Conservation (phyloP, 306 rosid species). For the Inga leiocalycina region DNA sequence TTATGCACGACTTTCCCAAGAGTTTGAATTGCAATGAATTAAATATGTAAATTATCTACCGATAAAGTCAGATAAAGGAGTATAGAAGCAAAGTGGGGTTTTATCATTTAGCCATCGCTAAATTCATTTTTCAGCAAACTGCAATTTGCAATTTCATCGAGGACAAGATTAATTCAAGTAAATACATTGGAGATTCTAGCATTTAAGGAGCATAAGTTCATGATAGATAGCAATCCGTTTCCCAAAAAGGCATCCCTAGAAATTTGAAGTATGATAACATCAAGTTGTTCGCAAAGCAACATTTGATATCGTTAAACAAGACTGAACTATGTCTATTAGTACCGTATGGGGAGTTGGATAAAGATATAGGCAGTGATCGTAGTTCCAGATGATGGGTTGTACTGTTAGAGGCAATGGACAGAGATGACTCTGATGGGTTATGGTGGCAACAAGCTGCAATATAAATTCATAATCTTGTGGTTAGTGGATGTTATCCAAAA, state of each 20-base stretch:
- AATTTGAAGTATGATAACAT: constrained; percentile 3
- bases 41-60: neutral
- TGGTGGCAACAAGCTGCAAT: constrained; percentile 95
- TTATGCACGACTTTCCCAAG: neutral
- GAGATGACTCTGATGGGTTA: constrained; percentile 96
- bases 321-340: constrained; percentile 13
- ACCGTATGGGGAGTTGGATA: constrained; percentile 97
- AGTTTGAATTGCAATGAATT: neutral
- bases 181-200: neutral
- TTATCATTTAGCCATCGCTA: neutral
- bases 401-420: constrained; percentile 82
- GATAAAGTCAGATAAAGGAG: neutral
- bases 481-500: constrained; percentile 22
- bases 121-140: neutral
- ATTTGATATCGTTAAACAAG: neutral
- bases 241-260: neutral
- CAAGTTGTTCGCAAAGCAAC: neutral
- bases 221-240: neutral
- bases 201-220: constrained; percentile 3
- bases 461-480: constrained; percentile 33
- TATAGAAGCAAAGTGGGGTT: neutral
- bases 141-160: neutral
- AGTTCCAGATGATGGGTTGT: constrained; percentile 92
- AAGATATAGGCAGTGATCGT: constrained; percentile 81
- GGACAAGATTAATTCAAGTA: neutral